Conservation (phyloP, 2,329 filamentous ascomycete species). For the Diaporthe sp. region DNA sequence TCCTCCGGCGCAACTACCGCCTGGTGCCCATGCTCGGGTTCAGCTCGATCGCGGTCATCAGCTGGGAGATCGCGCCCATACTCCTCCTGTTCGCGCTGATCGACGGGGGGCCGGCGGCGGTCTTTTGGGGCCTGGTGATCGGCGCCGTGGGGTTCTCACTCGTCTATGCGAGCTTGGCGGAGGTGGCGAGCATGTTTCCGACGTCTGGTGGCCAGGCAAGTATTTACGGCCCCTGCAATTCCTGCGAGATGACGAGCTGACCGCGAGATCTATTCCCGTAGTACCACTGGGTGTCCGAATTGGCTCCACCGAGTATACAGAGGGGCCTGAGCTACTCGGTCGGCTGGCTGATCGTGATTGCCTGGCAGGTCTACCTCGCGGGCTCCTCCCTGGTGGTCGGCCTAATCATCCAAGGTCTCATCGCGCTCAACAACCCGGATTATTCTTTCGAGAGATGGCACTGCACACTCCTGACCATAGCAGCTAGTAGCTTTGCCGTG, state of each 20-base stretch:
- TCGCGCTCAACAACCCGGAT: conserved; percentile 13
- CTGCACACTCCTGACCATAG: conserved; percentile 9
- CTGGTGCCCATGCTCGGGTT: conserved; percentile 16
- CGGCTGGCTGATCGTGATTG: conserved; percentile 26
- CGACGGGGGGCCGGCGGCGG: neutral
- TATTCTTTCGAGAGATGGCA: conserved; percentile 15
- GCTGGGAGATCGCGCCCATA: conserved; percentile 21
- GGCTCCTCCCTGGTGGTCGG: neutral
- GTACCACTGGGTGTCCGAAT: conserved; percentile 29
- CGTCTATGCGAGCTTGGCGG: conserved; percentile 24
- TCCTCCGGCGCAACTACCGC: conserved; percentile 14
- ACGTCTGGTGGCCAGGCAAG: conserved; percentile 20
- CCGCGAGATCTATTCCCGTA: neutral
- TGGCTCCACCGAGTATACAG: conserved; percentile 9
- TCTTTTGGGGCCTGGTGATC: conserved; percentile 13
- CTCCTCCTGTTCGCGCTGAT: neutral
- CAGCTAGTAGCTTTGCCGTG: conserved; percentile 3
- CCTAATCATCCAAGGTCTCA: neutral
- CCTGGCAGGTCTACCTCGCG: conserved; percentile 23
- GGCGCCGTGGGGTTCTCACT: conserved; percentile 4
- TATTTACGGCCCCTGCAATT: neutral
- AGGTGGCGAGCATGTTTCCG: conserved; percentile 22
- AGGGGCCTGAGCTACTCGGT: conserved; percentile 1
- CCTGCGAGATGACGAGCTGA: neutral
- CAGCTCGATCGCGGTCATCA: conserved; percentile 3